Evolutionary conservation across 2,329 filamentous ascomycete genomes (phyloP).

Genomic region (Beauveria pseudobassiana): DNA sequence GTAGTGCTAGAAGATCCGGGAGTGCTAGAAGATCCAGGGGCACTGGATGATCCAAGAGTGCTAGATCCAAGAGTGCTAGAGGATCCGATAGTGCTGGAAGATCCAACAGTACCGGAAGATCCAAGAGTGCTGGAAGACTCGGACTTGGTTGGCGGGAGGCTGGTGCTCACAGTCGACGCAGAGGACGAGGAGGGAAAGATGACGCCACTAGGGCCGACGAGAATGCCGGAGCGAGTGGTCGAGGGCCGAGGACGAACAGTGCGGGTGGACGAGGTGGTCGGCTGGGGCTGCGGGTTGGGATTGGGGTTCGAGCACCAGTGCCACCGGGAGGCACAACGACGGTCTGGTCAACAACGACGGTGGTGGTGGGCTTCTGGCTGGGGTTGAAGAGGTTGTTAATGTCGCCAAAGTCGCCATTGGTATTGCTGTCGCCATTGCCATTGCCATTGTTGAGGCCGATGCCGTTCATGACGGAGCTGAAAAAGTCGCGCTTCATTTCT

Average conservation of each 20-base stretch:
- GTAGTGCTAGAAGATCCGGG: no score
- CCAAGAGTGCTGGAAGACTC: background rate
- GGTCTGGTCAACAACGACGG: conserved; percentile 15
- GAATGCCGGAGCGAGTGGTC: conserved; percentile 14
- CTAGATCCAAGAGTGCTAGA: background rate
- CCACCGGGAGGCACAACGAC: conserved; percentile 1
- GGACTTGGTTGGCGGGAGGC: background rate
- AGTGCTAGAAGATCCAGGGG: no score
- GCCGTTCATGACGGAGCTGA: background rate
- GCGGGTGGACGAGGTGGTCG: conserved; percentile 15
- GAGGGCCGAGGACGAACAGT: conserved; percentile 7
- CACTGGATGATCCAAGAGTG: no score
- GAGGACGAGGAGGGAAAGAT: conserved; percentile 7
- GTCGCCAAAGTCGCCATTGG: background rate
- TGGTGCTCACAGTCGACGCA: background rate
- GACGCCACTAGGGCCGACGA: conserved; percentile 24
- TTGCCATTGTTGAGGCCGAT: background rate
- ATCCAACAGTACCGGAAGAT: background rate
- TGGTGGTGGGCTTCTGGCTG: conserved; percentile 16
- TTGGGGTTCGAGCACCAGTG: conserved; percentile 13
- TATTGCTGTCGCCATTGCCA: no score
- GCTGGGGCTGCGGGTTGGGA: conserved; percentile 12
- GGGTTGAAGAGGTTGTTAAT: conserved; percentile 12
- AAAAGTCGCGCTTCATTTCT: conserved; percentile 6
- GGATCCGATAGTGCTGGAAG: background rate